Percentiles rank a stretch among this genome's conserved stretches.
These are phyloP conservation scores for Sporothrix schenckii DNA, from an alignment of 2,329 filamentous ascomycete species.

Conservation along the genomic window DNA sequence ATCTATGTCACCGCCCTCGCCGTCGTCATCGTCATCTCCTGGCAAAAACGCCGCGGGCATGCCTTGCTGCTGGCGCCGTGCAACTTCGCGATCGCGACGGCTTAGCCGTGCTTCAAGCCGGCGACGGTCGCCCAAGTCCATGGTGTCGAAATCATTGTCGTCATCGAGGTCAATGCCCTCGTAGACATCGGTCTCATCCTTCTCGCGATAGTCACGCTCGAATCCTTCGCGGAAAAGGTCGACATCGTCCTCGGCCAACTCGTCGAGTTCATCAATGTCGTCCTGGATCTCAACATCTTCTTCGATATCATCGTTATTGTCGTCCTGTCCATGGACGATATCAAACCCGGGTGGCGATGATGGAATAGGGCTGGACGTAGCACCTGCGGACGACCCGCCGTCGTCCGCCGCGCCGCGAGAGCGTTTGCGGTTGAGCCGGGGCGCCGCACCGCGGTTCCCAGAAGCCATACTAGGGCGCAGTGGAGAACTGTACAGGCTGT, in stretches of 20 bases:
- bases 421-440: conserved; percentile 58
- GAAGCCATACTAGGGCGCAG: conserved; percentile 78
- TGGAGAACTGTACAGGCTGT: conserved; percentile 67
- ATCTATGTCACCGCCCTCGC: conserved; percentile 81
- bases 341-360: conserved; percentile 66
- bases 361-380: conserved; percentile 66
- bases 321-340: conserved; percentile 68
- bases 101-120: conserved; percentile 73
- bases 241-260: conserved; percentile 78
- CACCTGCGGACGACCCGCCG: conserved; percentile 54
- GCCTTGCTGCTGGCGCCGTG: conserved; percentile 59
- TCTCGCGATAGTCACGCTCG: conserved; percentile 69
- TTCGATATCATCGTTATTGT: conserved; percentile 68
- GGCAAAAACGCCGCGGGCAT: conserved; percentile 74
- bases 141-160: conserved; percentile 71
- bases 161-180: conserved; percentile 75
- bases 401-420: conserved; percentile 57
- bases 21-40: conserved; percentile 86
- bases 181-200: conserved; percentile 70
- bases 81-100: conserved; percentile 72
- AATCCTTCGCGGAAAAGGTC: conserved; percentile 76
- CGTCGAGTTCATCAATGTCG: conserved; percentile 76
- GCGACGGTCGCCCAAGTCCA: conserved; percentile 68
- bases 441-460: conserved; percentile 72
- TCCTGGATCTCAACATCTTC: conserved; percentile 73